Evolutionary conservation across 148 eudicot species (phyloP), one percentile per base, ranked within the genome.

Genomic region (Rhododendron griersonianum): DNA sequence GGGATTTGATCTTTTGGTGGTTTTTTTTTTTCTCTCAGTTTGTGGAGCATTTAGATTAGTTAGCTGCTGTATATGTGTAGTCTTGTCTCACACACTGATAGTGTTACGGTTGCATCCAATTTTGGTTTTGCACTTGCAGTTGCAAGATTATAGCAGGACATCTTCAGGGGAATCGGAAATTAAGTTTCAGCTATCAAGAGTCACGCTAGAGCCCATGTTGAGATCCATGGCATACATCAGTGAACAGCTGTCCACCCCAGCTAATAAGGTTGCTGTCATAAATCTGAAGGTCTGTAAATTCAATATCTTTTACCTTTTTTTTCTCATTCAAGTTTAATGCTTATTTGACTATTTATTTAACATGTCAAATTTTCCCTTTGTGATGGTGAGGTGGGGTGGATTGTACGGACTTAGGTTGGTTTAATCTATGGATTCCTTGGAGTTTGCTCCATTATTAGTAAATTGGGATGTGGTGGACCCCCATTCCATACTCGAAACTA

Each of bases 221-320:
- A 96, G 89, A 90, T 96, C 99, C 75, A 96, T 96, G 99, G 92
- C 95, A 59, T 85, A 92, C 90, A 95, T 96, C 85, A 94, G 90
- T 87, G 98, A 96, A 69, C 98, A 96, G 91, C 89, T 96, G 65
- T 91, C 96, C 37, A 81, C 96, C 73, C 94, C 97, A 7, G 97
- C 92, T 85, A 96, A 94, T 59, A 94, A 90, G 90, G 95, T 96
- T 89, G 98, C 99, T 86, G 96, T 95, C 79, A 94, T 96, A 87
- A 95, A 96, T 90, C 90, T 96, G 85, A 96, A 96, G 99, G 99
- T 93, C 76, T 81, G 92, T 86, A 15, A 73, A 37, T 21, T 28
- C 81, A 25, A 59, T 21, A 30, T 81, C 10, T 75, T 3, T 1
- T 25, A 1, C 15, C 3, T 39, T 6, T 83, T 74, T 80, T 83